phyloP scores from a whole-genome alignment of 441 rosid genomes.

The Eutrema salsugineum region DNA sequence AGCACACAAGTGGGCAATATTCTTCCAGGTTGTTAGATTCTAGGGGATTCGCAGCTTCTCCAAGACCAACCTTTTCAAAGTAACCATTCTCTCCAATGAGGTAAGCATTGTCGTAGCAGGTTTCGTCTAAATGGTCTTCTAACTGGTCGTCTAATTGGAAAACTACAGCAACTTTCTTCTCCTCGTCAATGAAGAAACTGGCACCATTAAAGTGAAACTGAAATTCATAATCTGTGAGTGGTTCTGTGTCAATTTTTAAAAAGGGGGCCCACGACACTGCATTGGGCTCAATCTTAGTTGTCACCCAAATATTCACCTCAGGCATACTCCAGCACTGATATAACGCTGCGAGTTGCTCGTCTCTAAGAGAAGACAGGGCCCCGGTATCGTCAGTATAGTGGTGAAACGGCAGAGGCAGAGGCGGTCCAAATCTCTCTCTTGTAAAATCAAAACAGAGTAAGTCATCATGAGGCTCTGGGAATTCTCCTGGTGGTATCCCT shows the following conservation, averaged over 20 bases:
- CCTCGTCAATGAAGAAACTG: too few species aligned
- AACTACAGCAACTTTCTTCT: too few species aligned
- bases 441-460: not conserved
- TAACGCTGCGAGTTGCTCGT: not conserved
- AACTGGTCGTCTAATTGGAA: too few species aligned
- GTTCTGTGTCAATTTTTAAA: not conserved
- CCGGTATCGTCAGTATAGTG: not conserved
- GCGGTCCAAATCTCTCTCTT: not conserved
- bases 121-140: too few species aligned
- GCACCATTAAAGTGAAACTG: too few species aligned
- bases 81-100: too few species aligned
- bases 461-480: not conserved
- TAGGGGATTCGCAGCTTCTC: too few species aligned
- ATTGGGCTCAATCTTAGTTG: not conserved
- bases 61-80: too few species aligned
- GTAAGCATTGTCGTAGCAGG: too few species aligned
- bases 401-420: not conserved
- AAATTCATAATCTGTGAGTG: too few species aligned
- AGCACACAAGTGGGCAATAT: too few species aligned
- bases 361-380: not conserved
- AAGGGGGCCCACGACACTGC: not conserved
- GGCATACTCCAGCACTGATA: not conserved
- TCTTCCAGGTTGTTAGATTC: too few species aligned
- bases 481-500: not conserved
- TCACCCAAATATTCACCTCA: not conserved